Conservation (phyloP, 2,329 filamentous ascomycete species). For the Fusarium secorum region DNA sequence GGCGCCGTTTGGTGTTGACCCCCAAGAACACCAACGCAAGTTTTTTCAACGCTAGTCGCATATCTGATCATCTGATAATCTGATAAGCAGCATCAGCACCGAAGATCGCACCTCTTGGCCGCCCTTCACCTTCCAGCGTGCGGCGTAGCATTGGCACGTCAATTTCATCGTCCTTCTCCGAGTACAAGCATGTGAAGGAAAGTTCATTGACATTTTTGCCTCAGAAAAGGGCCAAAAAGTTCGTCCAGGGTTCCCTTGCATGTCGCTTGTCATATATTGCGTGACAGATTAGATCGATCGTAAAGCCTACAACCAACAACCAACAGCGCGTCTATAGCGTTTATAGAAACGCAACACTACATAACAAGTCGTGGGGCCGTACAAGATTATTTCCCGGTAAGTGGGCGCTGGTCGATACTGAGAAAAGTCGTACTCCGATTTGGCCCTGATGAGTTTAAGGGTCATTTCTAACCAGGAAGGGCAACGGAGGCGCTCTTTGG, state of each 20-base stretch:
- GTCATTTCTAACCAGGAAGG: neutral
- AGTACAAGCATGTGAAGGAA: neutral
- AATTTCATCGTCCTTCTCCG: neutral
- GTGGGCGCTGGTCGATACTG: neutral
- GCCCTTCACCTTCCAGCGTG: neutral
- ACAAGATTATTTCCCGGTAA: neutral
- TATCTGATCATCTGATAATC: conserved; percentile 24
- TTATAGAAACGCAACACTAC: neutral
- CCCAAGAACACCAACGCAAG: neutral
- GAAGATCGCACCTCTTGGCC: neutral
- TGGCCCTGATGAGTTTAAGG: neutral
- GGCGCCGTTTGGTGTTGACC: neutral
- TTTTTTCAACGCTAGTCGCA: conserved; percentile 10
- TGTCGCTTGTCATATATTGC: neutral
- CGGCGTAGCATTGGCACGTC: neutral
- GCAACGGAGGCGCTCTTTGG: neutral
- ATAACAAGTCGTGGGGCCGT: neutral
- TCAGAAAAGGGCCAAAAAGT: neutral
- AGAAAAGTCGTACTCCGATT: neutral
- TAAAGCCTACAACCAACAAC: neutral
- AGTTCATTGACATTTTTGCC: neutral
- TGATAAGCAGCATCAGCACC: conserved; percentile 12
- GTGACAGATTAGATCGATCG: neutral
- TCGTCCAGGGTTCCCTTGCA: neutral
- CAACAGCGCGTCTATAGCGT: conserved; percentile 9